Conservation (phyloP, 805 yeast genomes). For the Metschnikowia arizonensis region DNA sequence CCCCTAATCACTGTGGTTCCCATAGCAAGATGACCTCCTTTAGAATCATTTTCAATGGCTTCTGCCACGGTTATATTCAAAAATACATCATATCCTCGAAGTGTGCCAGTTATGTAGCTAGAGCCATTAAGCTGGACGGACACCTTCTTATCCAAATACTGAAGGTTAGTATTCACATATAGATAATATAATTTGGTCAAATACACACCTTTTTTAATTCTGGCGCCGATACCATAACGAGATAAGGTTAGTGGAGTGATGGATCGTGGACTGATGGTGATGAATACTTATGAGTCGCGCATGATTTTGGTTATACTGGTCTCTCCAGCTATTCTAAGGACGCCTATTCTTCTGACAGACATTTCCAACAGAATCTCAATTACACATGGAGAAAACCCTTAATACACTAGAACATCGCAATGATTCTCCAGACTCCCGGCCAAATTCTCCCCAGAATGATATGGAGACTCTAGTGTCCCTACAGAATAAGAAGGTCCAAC, state of each 20-base stretch:
- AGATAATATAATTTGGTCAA: neutral
- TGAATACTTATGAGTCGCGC: constrained; percentile 1
- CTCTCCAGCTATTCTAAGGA: neutral
- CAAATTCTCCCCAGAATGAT: constrained; percentile 6
- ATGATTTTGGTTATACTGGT: no score
- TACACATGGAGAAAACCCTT: neutral
- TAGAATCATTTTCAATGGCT: constrained; percentile 55
- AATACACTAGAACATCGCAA: neutral
- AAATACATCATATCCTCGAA: constrained; percentile 84
- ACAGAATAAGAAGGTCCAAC: constrained; percentile 14
- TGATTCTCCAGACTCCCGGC: constrained; percentile 4
- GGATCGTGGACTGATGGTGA: no score
- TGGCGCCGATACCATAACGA: constrained; percentile 55
- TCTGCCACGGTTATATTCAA: constrained; percentile 68
- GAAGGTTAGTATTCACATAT: constrained; percentile 20
- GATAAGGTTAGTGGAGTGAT: constrained; percentile 1
- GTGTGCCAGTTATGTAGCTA: constrained; percentile 71
- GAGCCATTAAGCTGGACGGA: constrained; percentile 74
- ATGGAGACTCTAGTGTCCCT: constrained; percentile 12
- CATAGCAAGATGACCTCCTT: constrained; percentile 49
- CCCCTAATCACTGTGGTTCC: constrained; percentile 78
- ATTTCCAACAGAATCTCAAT: neutral
- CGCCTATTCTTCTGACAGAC: neutral
- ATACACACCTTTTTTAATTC: constrained; percentile 51
- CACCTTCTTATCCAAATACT: constrained; percentile 78